phyloP scores from a whole-genome alignment of 495 filamentous ascomycete species.

The Neurospora terricola region DNA sequence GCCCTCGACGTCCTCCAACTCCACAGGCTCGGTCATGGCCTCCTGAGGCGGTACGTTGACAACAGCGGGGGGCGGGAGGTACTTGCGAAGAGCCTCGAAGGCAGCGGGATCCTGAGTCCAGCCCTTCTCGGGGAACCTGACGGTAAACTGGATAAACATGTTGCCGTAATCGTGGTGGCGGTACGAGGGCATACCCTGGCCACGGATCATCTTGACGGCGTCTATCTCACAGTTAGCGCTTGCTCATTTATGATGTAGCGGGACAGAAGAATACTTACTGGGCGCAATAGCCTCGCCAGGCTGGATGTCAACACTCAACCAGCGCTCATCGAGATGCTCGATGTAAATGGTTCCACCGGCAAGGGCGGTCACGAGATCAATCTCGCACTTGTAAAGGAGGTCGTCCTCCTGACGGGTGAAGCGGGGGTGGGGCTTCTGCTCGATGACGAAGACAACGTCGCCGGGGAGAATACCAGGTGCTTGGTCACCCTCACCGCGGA shows the following conservation, averaged over 20 bases:
- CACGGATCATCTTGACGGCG: conserved; percentile 84
- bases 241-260: neutral
- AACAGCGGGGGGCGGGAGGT: conserved; percentile 63
- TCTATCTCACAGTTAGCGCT: conserved; percentile 40
- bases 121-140: conserved; percentile 80
- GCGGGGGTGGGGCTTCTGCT: conserved; percentile 90
- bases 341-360: conserved; percentile 81
- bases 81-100: conserved; percentile 61
- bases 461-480: conserved; percentile 85
- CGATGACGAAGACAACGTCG: conserved; percentile 95
- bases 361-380: conserved; percentile 91
- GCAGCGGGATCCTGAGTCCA: conserved; percentile 45
- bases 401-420: conserved; percentile 97
- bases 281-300: conserved; percentile 90
- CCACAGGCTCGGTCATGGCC: conserved; percentile 72
- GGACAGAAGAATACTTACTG: conserved; percentile 50
- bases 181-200: conserved; percentile 96
- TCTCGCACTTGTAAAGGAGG: conserved; percentile 88
- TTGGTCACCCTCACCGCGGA: conserved; percentile 94
- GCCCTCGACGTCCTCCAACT: conserved; percentile 75
- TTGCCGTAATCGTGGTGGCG: conserved; percentile 95
- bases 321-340: conserved; percentile 95
- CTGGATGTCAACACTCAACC: conserved; percentile 82
- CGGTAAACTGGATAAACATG: conserved; percentile 93
- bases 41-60: conserved; percentile 57